These are phyloP conservation scores for Sophora flavescens DNA, from an alignment of 306 rosid genomes.

Conservation along the genomic window DNA sequence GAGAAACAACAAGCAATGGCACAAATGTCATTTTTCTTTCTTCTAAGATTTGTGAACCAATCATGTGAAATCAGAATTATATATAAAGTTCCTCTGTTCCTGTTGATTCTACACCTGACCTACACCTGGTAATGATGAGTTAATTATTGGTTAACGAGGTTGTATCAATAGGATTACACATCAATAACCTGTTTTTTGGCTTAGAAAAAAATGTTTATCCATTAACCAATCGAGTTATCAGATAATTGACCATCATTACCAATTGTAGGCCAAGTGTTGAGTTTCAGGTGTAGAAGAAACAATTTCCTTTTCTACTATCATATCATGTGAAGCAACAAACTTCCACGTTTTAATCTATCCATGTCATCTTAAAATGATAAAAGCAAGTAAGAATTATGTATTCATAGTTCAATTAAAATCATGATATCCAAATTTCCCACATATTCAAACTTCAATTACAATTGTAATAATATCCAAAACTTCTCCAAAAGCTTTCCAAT, in stretches of 20 bases:
- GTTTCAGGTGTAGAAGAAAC: neutral
- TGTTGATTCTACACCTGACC: neutral
- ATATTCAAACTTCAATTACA: neutral
- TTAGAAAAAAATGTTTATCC: neutral
- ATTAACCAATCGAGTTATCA: neutral
- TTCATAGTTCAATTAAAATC: too few species aligned
- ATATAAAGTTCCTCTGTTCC: too few species aligned
- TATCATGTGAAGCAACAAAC: too few species aligned
- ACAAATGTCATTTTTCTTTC: conserved; percentile 25
- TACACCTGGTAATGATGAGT: neutral
- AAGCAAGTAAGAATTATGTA: too few species aligned
- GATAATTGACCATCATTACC: neutral
- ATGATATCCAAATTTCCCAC: too few species aligned
- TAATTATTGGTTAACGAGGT: neutral
- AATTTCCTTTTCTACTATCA: too few species aligned
- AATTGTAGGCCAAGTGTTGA: neutral
- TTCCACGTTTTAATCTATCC: too few species aligned
- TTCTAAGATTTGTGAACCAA: conserved; percentile 1
- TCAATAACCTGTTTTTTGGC: conserved; percentile 8
- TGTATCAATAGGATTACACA: neutral
- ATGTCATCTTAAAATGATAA: too few species aligned
- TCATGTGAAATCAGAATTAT: neutral
- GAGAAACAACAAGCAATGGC: conserved; percentile 36
- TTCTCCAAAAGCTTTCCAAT: neutral
- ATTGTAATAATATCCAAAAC: neutral